Evolutionary conservation across 176 grass and related monocot species (phyloP), one percentile per base, ranked within the genome.

Genomic region (Guadua angustifolia): DNA sequence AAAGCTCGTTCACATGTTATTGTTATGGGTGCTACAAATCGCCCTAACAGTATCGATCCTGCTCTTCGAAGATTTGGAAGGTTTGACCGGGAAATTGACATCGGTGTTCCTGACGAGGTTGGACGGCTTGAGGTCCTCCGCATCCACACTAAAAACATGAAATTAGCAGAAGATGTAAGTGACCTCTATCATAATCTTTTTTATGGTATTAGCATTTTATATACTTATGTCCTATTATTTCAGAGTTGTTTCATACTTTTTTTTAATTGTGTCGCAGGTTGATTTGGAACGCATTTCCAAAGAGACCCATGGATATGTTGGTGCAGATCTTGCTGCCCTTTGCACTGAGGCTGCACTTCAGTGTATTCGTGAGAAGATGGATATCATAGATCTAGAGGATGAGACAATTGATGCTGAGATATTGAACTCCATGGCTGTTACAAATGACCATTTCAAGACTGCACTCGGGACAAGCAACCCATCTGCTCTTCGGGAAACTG

Each of bases 101-200:
- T 97, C 6, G 94, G 94, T 0, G 94, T 97, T 43, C 94, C 94
- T 50, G 94, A 94, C 88, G 94, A 97, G 58, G 87, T 97, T 71
- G 94, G 94, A 39, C 75, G 94, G 15, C 89, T 97, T 25, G 94
- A 97, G 84, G 91, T 97, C 64, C 91, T 97, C 12, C 91, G 94
- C 35, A 97, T 97, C 60, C 94, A 97, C 72, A 91, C 91, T 16
- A 97, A 97, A 79, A 97, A 97, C 84, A 97, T 97, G 94, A 97
- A 97, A 60, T 65, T 97, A 21, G 86, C 89, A 59, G 91, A 97
- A 73, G 94, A 97, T 77, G 94, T 93, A 78, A 92, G 80, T 80
- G 22, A 22, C 16, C 7, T 22, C 7, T 64, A 77, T 53, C 53
- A 69, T 56, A 7, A 61, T 65, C 3, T 25, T 1, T 29, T 63